Evolutionary conservation across 176 grass and related monocot species (phyloP), one percentile per base, ranked within the genome.

Genomic region (Carex myosuroides): DNA sequence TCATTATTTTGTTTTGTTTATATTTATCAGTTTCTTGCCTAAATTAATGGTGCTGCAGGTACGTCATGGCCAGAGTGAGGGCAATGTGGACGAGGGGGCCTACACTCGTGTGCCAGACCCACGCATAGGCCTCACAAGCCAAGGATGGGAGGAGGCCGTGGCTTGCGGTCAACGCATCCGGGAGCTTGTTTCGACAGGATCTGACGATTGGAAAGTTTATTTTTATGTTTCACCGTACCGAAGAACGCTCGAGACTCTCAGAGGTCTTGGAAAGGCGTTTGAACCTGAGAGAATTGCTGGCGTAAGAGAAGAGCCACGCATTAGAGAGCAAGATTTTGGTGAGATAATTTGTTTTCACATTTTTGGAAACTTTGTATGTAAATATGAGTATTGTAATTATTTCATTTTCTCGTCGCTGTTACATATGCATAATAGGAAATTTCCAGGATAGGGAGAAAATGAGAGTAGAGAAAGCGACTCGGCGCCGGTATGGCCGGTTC

Each of bases 241-340:
- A 5, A 85, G 94, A 24, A 88, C 87, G 1, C 88, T 92, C 0
- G 88, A 97, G 90, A 94, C 94, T 14, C 91, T 92, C 1, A 77
- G 85, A 30, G 90, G 94, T 14, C 69, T 97, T 22, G 94, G 87
- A 0, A 75, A 26, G 66, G 81, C 92, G 6, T 94, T 94, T 48
- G 89, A 97, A 79, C 80, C 84, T 7, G 66, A 71, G 60, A 86
- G 89, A 46, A 89, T 97, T 85, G 92, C 88, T 72, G 94, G 94
- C 13, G 90, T 97, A 17, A 86, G 88, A 21, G 90, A 97, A 80
- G 92, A 97, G 84, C 92, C 92, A 7, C 92, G 92, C 20, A 75
- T 97, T 41, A 86, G 94, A 1, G 95, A 97, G 81, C 92, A 97
- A 82, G 94, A 97, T 79, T 92, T 97, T 32, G 94, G 94, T 95